These are phyloP conservation scores for Vanrija pseudolonga DNA, from an alignment of 1,284 basidiomycete species.

Conservation along the genomic window DNA sequence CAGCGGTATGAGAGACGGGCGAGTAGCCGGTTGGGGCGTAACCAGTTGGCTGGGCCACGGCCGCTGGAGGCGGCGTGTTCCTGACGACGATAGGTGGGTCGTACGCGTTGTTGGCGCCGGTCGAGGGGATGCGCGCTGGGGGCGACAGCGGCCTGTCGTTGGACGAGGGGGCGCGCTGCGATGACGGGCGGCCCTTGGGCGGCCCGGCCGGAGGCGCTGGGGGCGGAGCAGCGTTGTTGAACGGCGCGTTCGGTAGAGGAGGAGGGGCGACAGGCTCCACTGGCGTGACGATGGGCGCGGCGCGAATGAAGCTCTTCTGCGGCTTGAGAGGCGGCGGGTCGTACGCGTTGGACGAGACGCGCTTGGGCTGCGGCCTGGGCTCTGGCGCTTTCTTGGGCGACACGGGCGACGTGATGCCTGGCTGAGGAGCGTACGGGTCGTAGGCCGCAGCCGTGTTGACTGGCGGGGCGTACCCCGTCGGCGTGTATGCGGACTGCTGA, in stretches of 20 bases:
- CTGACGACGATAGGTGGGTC: too few species aligned
- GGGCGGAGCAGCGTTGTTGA: constrained; percentile 1
- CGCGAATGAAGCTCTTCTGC: constrained; percentile 35
- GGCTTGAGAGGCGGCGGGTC: constrained; percentile 42
- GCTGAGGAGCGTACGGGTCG: constrained; percentile 27
- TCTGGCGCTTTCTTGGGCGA: constrained; percentile 22
- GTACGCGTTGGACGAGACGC: constrained; percentile 44
- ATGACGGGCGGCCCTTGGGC: constrained; percentile 15
- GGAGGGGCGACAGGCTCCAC: constrained; percentile 1
- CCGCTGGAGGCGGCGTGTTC: background rate
- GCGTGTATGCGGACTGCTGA: background rate
- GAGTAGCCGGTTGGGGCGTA: background rate
- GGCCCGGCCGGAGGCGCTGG: constrained; percentile 30
- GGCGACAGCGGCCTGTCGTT: too few species aligned
- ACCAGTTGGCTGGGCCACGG: constrained; percentile 2
- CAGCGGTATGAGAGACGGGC: background rate
- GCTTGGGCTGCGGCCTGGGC: constrained; percentile 27
- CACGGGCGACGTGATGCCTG: background rate
- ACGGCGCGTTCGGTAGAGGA: constrained; percentile 5
- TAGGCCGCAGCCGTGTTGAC: constrained; percentile 8
- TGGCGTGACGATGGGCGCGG: constrained; percentile 11
- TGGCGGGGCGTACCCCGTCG: background rate
- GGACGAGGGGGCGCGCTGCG: too few species aligned
- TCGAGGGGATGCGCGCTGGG: too few species aligned
- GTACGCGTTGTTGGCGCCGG: too few species aligned